Base-by-base conservation (phyloP, 2,329 filamentous ascomycete species). In the Arthrobotrys entomopaga region DNA sequence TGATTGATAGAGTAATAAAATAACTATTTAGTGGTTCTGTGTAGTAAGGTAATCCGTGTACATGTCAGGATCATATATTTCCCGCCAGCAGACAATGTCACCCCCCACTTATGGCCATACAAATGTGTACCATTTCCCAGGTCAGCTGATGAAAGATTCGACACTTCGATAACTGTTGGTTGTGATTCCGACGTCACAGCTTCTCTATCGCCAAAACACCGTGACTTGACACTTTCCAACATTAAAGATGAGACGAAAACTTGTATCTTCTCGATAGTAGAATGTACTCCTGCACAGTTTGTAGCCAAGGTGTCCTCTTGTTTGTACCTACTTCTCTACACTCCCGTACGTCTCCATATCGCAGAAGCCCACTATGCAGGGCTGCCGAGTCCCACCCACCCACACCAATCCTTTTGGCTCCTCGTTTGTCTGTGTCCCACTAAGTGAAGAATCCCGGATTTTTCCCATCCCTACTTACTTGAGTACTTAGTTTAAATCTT, bases 301-400 rank as follows among this genome's bases (percentile, higher is more conserved):
- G 16, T 19, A 29, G 22, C 20, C 19, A 20, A 53, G 34, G 50
- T 49, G 65, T 60, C 49, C 49, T 8, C 19, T 67, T 67, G 43
- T 67, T 67, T 67, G 43, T 67, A 65, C 43, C 48, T 57, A 38
- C 38, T 43, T 19, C 19, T 22, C 7, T 50, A 50, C 11, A 7
- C n/a, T 50, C 46, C 16, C 20, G n/a, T n/a, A n/a, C n/a, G 46
- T 50, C 46, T 50, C 15, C 42, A 46, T 46, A 15, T 50, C 19
- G 15, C 19, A 46, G 16, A 46, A 13, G 7, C 8, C n/a, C 42
- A 4, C 19, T 40, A 57, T 57, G 65, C 65, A 69, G 49, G 65
- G 65, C 48, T 61, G 65, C 65, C 52, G 42, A 61, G 65, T 69
- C 65, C 65, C 65, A 69, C 65, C 65, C 65, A 69, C 65, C 49